Conservation (phyloP, 2,329 filamentous ascomycete genomes). For the Colletotrichum melonis region DNA sequence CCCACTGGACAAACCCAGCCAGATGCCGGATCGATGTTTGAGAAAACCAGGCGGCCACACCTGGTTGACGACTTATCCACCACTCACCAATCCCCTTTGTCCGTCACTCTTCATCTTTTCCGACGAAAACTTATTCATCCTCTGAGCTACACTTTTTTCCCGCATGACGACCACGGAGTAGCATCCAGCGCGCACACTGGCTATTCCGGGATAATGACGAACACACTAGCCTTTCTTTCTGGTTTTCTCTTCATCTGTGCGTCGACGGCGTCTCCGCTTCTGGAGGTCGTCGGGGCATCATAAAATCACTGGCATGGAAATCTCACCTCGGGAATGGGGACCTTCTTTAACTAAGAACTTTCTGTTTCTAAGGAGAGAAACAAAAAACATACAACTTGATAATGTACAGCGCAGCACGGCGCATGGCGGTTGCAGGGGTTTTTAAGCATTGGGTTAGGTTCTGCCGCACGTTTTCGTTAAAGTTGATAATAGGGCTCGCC, state of each 20-base stretch:
- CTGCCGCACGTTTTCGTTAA: conserved; percentile 36
- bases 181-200: conserved; percentile 31
- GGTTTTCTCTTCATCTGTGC: conserved; percentile 42
- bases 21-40: conserved; percentile 30
- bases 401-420: conserved; percentile 53
- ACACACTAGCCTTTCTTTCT: conserved; percentile 39
- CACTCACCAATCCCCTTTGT: conserved; percentile 23
- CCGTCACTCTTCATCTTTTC: conserved; percentile 28
- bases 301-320: conserved; percentile 38
- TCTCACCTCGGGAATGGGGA: conserved; percentile 34
- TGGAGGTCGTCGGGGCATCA: conserved; percentile 27
- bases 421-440: conserved; percentile 49
- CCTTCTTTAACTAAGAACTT: conserved; percentile 29
- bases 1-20: conserved; percentile 29
- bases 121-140: conserved; percentile 20
- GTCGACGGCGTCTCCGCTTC: conserved; percentile 23
- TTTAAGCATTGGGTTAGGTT: conserved; percentile 52
- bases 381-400: conserved; percentile 41
- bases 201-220: conserved; percentile 36
- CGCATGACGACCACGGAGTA: conserved; percentile 34
- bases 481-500: conserved; percentile 37
- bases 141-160: conserved; percentile 33
- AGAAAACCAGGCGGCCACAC: conserved; percentile 28
- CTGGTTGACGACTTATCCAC: conserved; percentile 15
- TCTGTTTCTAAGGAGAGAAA: conserved; percentile 30